Evolutionary conservation across 768 basidiomycete genomes (phyloP).

Genomic region (Lactarius evosmus): DNA sequence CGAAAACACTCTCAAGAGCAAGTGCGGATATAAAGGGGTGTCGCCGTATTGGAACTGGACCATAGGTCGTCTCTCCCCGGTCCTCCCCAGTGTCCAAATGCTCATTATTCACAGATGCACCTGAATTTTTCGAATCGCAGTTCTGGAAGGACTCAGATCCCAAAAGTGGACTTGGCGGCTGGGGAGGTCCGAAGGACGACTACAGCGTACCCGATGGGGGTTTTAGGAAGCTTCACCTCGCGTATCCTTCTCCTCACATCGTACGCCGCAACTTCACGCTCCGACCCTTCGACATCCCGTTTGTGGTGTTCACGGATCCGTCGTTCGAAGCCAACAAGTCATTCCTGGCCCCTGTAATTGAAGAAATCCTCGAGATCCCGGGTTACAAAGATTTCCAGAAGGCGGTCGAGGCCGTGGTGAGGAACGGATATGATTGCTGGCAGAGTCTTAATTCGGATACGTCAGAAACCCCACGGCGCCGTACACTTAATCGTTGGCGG

Average conservation of each 20-base stretch:
- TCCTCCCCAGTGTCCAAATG: background rate
- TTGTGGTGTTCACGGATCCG: constrained; percentile 28
- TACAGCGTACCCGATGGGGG: constrained; percentile 32
- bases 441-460: background rate
- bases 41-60: constrained; percentile 36
- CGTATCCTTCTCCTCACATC: constrained; percentile 37
- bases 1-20: constrained; percentile 29
- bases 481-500: constrained; percentile 37
- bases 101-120: constrained; percentile 27
- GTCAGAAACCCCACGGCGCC: constrained; percentile 32
- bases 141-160: constrained; percentile 30
- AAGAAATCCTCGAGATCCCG: constrained; percentile 31
- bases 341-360: constrained; percentile 31
- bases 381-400: constrained; percentile 37
- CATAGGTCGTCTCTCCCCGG: constrained; percentile 18
- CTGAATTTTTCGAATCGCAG: constrained; percentile 28
- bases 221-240: constrained; percentile 31
- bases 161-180: constrained; percentile 32
- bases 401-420: constrained; percentile 34
- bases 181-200: constrained; percentile 31
- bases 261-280: constrained; percentile 37
- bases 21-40: constrained; percentile 30
- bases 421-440: background rate
- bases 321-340: constrained; percentile 31
- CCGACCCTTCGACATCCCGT: constrained; percentile 31